phyloP scores from a whole-genome alignment of 2,329 filamentous ascomycete species.

The Epichloe baconii region DNA sequence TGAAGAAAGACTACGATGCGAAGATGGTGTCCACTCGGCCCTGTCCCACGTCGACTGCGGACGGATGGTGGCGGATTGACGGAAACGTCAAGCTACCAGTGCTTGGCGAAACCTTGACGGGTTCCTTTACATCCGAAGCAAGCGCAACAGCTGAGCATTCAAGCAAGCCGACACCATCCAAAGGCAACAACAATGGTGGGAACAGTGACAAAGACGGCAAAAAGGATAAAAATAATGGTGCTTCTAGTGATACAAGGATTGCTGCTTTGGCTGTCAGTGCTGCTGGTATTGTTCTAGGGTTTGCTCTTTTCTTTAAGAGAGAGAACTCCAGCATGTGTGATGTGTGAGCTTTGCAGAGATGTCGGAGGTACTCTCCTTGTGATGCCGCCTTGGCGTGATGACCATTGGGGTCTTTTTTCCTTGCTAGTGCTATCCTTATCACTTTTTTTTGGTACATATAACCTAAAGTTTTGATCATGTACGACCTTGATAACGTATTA shows the following conservation, averaged over 20 bases:
- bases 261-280: constrained; percentile 16
- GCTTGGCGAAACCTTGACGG: constrained; percentile 40
- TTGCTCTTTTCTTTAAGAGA: constrained; percentile 10
- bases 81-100: constrained; percentile 58
- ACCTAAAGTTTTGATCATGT: not conserved
- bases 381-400: not conserved
- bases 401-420: too few species aligned
- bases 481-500: not conserved
- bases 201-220: constrained; percentile 3
- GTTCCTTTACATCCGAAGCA: constrained; percentile 11
- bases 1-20: constrained; percentile 51
- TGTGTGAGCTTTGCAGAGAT: not conserved
- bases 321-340: not conserved
- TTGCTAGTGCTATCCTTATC: not conserved
- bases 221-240: constrained; percentile 6
- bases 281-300: constrained; percentile 16
- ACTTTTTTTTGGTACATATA: not conserved
- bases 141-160: constrained; percentile 8
- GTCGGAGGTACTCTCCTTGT: not conserved
- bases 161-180: not conserved
- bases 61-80: constrained; percentile 69
- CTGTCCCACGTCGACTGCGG: constrained; percentile 57
- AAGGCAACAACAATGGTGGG: not conserved
- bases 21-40: constrained; percentile 46
- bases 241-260: constrained; percentile 15